A percentile compares a stretch with the other conserved stretches of the same genome.
Evolutionary conservation across 129 eudicot species (phyloP).

Genomic region (Mikania micrantha): DNA sequence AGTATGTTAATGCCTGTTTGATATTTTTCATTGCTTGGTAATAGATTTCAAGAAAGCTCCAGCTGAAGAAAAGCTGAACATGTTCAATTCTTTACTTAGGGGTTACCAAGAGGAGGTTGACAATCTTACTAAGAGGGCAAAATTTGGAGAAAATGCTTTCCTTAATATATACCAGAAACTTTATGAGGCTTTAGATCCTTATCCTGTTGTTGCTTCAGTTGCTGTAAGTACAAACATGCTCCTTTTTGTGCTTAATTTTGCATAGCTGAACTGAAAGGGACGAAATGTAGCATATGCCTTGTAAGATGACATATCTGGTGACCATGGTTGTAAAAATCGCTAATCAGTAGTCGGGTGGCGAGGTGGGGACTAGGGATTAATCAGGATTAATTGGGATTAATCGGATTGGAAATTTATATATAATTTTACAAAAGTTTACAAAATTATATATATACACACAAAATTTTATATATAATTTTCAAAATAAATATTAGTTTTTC

Average conservation of each 20-base stretch:
- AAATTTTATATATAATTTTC: too few species aligned
- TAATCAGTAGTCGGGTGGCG: too few species aligned
- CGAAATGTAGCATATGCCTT: not conserved
- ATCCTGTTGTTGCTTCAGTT: constrained; percentile 73
- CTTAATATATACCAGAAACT: constrained; percentile 94
- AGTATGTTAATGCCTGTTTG: not conserved
- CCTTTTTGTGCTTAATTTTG: too few species aligned
- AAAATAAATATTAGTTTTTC: too few species aligned
- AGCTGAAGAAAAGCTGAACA: constrained; percentile 62
- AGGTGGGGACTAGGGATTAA: too few species aligned
- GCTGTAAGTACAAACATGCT: constrained; percentile 55
- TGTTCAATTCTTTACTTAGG: constrained; percentile 77
- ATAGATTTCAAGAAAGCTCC: constrained; percentile 94
- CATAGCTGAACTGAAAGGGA: not conserved
- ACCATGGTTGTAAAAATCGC: too few species aligned
- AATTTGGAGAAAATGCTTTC: constrained; percentile 97
- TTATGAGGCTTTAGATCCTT: constrained; percentile 98
- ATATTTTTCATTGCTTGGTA: constrained; percentile 2
- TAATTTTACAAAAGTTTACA: too few species aligned
- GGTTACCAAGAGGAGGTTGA: constrained; percentile 98
- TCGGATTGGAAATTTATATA: too few species aligned
- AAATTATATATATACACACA: too few species aligned
- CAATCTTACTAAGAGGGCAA: constrained; percentile 93
- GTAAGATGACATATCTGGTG: too few species aligned
- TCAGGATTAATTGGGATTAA: too few species aligned